Conservation (phyloP, 176 grass and related monocot genomes). For the Bromus sterilis region DNA sequence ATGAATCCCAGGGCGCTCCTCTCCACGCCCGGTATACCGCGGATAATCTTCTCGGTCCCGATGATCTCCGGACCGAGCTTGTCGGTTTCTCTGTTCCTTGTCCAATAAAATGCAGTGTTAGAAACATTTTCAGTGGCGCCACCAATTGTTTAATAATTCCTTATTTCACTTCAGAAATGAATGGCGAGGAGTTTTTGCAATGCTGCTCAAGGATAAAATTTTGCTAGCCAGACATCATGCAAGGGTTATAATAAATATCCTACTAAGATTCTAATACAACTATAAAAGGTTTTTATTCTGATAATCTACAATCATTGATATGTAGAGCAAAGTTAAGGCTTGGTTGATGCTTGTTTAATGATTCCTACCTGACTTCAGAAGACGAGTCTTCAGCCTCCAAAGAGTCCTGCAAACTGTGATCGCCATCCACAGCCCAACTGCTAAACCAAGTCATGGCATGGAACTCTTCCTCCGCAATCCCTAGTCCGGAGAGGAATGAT, state of each 20-base stretch:
- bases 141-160: neutral
- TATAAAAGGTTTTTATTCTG: too few species aligned
- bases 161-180: conserved; percentile 15
- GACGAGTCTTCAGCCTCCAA: conserved; percentile 18
- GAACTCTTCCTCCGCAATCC: conserved; percentile 61
- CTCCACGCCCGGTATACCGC: conserved; percentile 38
- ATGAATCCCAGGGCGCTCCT: conserved; percentile 52
- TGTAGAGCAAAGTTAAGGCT: neutral
- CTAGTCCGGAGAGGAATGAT: conserved; percentile 50
- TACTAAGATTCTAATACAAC: neutral
- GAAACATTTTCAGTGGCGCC: too few species aligned
- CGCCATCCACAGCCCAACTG: conserved; percentile 94
- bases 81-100: conserved; percentile 12
- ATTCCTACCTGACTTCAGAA: conserved; percentile 30
- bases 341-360: neutral
- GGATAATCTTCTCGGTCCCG: conserved; percentile 44
- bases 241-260: neutral
- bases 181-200: neutral
- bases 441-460: conserved; percentile 96
- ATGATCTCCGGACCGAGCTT: conserved; percentile 1
- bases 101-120: neutral
- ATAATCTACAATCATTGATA: neutral
- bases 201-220: neutral
- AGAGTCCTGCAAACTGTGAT: conserved; percentile 41
- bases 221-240: neutral